These are phyloP conservation scores for Xylariaceae sp. DNA, from an alignment of 2,329 filamentous ascomycete species.

Conservation along the genomic window DNA sequence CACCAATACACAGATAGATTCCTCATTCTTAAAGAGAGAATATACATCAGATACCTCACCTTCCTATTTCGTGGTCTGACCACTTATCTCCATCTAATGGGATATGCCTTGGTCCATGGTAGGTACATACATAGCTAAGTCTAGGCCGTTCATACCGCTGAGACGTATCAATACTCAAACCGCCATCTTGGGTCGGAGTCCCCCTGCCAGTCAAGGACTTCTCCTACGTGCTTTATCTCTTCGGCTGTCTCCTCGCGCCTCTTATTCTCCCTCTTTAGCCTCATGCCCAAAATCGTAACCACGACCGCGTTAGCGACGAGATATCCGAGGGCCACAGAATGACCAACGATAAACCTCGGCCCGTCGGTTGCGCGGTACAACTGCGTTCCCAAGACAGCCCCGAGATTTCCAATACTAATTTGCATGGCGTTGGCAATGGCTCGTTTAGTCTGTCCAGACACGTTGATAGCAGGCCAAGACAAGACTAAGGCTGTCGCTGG, in stretches of 20 bases:
- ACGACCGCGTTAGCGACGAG: slow-evolving; percentile 60
- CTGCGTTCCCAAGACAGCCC: slow-evolving; percentile 70
- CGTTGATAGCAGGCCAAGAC: slow-evolving; percentile 73
- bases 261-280: slow-evolving; percentile 61
- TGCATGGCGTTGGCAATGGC: slow-evolving; percentile 71
- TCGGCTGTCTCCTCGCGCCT: slow-evolving; percentile 47
- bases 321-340: slow-evolving; percentile 68
- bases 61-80: background rate
- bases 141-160: too few species aligned
- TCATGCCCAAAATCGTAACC: slow-evolving; percentile 53
- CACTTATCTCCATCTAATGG: background rate
- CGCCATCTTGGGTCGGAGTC: slow-evolving; percentile 68
- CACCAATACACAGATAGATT: background rate
- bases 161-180: slow-evolving; percentile 55
- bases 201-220: slow-evolving; percentile 58
- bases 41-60: background rate
- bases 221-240: slow-evolving; percentile 52
- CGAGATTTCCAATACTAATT: slow-evolving; percentile 71
- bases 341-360: slow-evolving; percentile 67
- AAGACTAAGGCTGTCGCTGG: slow-evolving; percentile 65
- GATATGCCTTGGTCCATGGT: background rate
- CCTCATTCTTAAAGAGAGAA: background rate
- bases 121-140: too few species aligned
- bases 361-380: slow-evolving; percentile 64
- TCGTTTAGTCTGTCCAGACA: slow-evolving; percentile 70